phyloP scores from a whole-genome alignment of 306 rosid genomes.

The Corylus heterophylla region DNA sequence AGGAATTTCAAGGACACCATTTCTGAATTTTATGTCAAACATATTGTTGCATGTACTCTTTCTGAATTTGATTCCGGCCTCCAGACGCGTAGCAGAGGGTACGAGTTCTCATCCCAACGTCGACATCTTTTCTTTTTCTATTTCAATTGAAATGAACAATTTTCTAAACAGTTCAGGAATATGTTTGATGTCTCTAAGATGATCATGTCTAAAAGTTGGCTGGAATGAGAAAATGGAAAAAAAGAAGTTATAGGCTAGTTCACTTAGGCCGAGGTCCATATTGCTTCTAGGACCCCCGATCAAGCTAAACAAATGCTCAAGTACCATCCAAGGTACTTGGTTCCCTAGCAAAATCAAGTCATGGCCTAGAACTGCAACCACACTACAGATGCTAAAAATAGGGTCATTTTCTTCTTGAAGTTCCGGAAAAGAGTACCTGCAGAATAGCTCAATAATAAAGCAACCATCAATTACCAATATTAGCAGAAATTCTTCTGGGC shows the following conservation, averaged over 20 bases:
- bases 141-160: background rate
- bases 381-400: background rate
- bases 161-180: background rate
- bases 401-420: conserved; percentile 4
- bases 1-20: conserved; percentile 9
- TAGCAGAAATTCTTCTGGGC: background rate
- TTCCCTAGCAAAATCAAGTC: conserved; percentile 17
- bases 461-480: conserved; percentile 39
- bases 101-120: no score
- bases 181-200: no score
- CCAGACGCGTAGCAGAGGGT: background rate
- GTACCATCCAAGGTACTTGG: conserved; percentile 19
- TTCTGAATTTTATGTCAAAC: background rate
- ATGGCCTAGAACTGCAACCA: background rate
- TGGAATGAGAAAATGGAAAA: background rate
- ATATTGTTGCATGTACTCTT: background rate
- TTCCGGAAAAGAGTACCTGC: background rate
- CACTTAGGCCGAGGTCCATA: no score
- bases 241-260: background rate
- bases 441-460: conserved; percentile 28
- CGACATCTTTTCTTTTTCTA: background rate
- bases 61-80: conserved; percentile 6
- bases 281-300: background rate
- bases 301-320: background rate
- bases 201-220: no score